These are phyloP conservation scores for Marasmius tenuissimus DNA, from an alignment of 1,284 basidiomycete species.

Conservation along the genomic window DNA sequence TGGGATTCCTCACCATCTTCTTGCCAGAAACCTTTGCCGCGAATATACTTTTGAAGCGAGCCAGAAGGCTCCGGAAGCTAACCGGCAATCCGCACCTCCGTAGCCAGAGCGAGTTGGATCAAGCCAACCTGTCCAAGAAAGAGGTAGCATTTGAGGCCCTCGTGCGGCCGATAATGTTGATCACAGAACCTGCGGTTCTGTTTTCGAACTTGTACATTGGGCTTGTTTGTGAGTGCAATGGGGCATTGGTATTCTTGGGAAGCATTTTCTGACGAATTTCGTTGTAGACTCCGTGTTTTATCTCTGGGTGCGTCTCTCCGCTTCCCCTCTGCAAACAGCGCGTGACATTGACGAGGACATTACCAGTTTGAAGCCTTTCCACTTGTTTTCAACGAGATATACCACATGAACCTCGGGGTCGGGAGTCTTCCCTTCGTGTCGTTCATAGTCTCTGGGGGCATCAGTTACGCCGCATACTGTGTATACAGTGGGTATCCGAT, in stretches of 20 bases:
- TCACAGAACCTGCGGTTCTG: slow-evolving; percentile 42
- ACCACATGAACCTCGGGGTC: slow-evolving; percentile 37
- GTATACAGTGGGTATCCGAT: slow-evolving; percentile 13
- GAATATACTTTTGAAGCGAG: slow-evolving; percentile 43
- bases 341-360: slow-evolving; percentile 1
- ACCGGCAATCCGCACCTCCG: slow-evolving; percentile 27
- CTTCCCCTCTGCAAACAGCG: not conserved
- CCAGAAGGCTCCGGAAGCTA: slow-evolving; percentile 23
- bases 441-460: slow-evolving; percentile 35
- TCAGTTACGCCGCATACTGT: slow-evolving; percentile 21
- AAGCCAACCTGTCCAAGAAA: slow-evolving; percentile 17
- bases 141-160: slow-evolving; percentile 29
- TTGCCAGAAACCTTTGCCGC: slow-evolving; percentile 31
- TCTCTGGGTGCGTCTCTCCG: slow-evolving; percentile 6
- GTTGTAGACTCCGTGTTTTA: slow-evolving; percentile 28
- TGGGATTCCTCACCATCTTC: slow-evolving; percentile 12
- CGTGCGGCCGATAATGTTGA: slow-evolving; percentile 39
- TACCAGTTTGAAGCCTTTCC: slow-evolving; percentile 29
- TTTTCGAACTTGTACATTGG: slow-evolving; percentile 43
- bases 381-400: slow-evolving; percentile 31
- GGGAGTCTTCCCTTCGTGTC: slow-evolving; percentile 49
- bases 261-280: not conserved
- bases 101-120: slow-evolving; percentile 21
- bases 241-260: not conserved
- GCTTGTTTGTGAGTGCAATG: slow-evolving; percentile 27